These are phyloP conservation scores for Penicillium maclennaniae DNA, from an alignment of 495 filamentous ascomycete genomes.

Conservation along the genomic window DNA sequence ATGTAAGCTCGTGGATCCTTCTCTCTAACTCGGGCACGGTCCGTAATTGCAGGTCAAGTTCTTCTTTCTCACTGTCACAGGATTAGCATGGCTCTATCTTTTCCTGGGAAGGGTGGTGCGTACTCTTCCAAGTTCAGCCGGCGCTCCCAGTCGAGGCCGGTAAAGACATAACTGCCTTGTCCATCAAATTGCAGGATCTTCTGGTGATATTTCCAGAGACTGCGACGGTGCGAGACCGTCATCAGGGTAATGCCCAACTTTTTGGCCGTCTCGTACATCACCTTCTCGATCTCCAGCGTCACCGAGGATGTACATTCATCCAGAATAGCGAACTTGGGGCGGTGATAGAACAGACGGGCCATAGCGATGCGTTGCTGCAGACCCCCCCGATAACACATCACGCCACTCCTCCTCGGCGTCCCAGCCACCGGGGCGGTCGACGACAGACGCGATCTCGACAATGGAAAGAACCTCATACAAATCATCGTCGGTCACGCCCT, in stretches of 20 bases:
- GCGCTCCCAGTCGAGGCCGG: conserved; percentile 82
- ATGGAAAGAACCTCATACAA: conserved; percentile 70
- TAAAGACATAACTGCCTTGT: conserved; percentile 86
- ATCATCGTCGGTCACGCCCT: conserved; percentile 78
- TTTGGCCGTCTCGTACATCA: conserved; percentile 98
- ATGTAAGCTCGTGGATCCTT: conserved; percentile 70
- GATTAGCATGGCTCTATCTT: too few species aligned
- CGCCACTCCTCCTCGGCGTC: conserved; percentile 97
- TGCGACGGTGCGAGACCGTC: conserved; percentile 88
- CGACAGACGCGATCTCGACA: conserved; percentile 79
- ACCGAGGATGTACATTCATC: conserved; percentile 95
- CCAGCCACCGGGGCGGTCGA: conserved; percentile 79
- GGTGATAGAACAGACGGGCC: conserved; percentile 94
- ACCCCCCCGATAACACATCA: conserved; percentile 78
- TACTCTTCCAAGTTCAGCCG: conserved; percentile 83
- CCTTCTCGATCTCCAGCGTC: conserved; percentile 86
- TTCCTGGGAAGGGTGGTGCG: conserved; percentile 20
- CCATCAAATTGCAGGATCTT: conserved; percentile 96
- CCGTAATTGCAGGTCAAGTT: conserved; percentile 78
- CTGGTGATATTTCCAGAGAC: conserved; percentile 93
- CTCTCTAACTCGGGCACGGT: conserved; percentile 83
- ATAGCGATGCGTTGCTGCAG: conserved; percentile 97
- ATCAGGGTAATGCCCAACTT: conserved; percentile 85
- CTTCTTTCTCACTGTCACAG: conserved; percentile 77
- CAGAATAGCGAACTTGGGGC: conserved; percentile 82